These are phyloP conservation scores for Pyrus hybrid DNA, from an alignment of 331 rosid species.

Conservation along the genomic window DNA sequence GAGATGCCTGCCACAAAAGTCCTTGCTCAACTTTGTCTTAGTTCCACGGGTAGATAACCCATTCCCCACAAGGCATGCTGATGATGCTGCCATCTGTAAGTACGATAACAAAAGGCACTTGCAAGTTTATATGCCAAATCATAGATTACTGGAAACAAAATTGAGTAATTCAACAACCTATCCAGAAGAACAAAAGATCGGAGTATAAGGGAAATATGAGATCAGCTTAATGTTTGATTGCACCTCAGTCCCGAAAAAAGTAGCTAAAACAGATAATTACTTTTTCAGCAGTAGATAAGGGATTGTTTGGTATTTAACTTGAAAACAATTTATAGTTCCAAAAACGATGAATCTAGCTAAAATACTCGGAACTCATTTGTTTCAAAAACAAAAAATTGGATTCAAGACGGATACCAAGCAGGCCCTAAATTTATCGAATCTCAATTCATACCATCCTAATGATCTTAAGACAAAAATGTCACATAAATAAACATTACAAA, in stretches of 20 bases:
- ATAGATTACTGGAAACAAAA: background rate
- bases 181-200: background rate
- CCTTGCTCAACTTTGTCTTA: conserved; percentile 45
- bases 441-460: background rate
- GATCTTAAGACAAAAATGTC: background rate
- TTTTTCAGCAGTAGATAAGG: background rate
- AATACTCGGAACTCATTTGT: too few species aligned
- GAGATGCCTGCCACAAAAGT: conserved; percentile 36
- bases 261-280: background rate
- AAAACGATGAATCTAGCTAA: too few species aligned
- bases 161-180: background rate
- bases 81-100: conserved; percentile 69
- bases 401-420: too few species aligned
- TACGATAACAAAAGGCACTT: background rate
- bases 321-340: too few species aligned
- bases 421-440: background rate
- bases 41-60: conserved; percentile 41
- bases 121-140: background rate
- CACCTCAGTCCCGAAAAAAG: background rate
- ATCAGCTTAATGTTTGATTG: background rate
- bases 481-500: background rate
- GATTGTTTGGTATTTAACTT: too few species aligned
- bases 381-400: too few species aligned
- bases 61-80: conserved; percentile 72
- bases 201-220: background rate